A percentile compares a stretch with the other conserved stretches of the same genome.
These are phyloP conservation scores for Fusarium dimerum DNA, from an alignment of 2,329 filamentous ascomycete species.

Conservation along the genomic window DNA sequence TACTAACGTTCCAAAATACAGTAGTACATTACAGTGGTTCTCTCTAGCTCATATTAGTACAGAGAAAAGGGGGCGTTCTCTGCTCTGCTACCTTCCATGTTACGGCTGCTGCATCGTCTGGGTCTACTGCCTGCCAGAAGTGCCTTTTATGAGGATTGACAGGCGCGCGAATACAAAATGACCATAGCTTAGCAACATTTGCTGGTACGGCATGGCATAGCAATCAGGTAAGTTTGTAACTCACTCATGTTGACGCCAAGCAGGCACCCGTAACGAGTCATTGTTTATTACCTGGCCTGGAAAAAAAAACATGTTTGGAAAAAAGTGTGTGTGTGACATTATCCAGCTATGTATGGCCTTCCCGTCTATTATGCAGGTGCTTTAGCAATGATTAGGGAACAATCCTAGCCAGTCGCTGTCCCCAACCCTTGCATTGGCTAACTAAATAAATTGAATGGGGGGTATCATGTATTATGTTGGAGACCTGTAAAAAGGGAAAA, in stretches of 20 bases:
- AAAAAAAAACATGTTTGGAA: no score
- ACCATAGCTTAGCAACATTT: background rate
- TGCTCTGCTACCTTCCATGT: no score
- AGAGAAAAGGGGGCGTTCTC: no score
- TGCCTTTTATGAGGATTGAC: background rate
- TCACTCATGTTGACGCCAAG: background rate
- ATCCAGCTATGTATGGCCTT: background rate
- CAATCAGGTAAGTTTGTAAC: background rate
- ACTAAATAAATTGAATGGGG: background rate
- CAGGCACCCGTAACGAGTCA: background rate
- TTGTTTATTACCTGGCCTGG: no score
- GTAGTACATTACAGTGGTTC: no score
- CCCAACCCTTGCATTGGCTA: background rate
- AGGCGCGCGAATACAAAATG: background rate
- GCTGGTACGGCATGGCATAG: background rate
- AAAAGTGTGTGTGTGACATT: no score
- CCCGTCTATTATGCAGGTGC: background rate
- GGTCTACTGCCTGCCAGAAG: conserved; percentile 9
- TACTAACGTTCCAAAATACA: no score
- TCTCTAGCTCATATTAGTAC: no score
- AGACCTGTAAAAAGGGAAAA: background rate
- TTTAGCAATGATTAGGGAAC: background rate
- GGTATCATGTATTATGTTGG: background rate
- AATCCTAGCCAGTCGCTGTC: background rate
- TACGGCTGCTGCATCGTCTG: conserved; percentile 6